Evolutionary conservation across 2,329 filamentous ascomycete species (phyloP).

Genomic region (Trichoderma atrobrunneum): DNA sequence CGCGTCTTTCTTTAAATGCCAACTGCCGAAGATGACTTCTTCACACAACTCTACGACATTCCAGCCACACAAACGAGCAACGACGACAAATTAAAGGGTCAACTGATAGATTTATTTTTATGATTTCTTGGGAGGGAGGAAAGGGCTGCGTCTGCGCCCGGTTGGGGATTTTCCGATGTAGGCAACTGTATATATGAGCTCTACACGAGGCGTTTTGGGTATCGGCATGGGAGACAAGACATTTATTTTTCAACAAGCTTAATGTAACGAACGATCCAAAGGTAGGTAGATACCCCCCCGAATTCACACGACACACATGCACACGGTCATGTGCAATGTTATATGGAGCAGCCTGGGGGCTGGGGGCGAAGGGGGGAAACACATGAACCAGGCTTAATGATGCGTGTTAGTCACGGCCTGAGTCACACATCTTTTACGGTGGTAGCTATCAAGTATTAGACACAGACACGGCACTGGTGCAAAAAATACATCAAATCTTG

Average conservation of each 20-base stretch:
- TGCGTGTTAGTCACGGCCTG: not conserved
- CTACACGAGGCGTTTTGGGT: conserved; percentile 5
- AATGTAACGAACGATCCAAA: not conserved
- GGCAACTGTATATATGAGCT: conserved; percentile 10
- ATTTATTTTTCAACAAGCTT: not conserved
- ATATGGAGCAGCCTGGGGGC: not conserved
- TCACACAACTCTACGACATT: too few species aligned
- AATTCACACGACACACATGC: not conserved
- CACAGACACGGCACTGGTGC: not conserved
- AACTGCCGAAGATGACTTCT: not conserved
- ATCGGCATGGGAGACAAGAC: not conserved
- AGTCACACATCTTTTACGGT: not conserved
- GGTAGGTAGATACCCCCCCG: conserved; percentile 12
- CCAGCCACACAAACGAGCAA: too few species aligned
- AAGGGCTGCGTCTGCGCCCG: not conserved
- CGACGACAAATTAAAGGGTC: not conserved
- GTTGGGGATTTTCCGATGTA: not conserved
- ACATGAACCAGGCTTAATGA: not conserved
- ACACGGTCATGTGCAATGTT: not conserved
- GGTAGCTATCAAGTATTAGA: not conserved
- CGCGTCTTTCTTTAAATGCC: not conserved
- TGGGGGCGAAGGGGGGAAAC: not conserved
- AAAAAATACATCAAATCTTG: not conserved
- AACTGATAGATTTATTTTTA: not conserved
- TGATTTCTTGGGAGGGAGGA: not conserved